phyloP scores from a whole-genome alignment of 1,284 basidiomycete genomes.

The Puccinia triticina region DNA sequence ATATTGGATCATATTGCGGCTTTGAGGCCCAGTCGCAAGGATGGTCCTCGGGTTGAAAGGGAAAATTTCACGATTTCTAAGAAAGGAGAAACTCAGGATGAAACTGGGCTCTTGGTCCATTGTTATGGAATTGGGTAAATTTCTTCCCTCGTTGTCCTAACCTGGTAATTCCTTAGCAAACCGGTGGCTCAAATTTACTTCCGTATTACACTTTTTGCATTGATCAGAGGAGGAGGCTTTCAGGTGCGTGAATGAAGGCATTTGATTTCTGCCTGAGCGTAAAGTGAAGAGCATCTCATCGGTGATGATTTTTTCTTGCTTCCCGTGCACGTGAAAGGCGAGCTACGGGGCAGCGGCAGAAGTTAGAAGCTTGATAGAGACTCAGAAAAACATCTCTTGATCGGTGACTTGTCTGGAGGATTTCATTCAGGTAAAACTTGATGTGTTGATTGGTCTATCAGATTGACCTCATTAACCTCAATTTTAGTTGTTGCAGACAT shows the following conservation, averaged over 20 bases:
- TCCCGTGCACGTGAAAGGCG: conserved; percentile 9
- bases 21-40: conserved; percentile 70
- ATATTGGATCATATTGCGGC: conserved; percentile 71
- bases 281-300: neutral
- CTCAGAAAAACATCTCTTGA: neutral
- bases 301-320: neutral
- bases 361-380: conserved; percentile 7
- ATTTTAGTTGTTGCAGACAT: neutral
- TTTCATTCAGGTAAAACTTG: neutral
- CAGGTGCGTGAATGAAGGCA: neutral
- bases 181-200: neutral
- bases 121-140: conserved; percentile 47
- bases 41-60: conserved; percentile 71
- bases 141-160: neutral
- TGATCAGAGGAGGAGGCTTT: conserved; percentile 24
- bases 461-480: too few species aligned
- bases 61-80: conserved; percentile 60
- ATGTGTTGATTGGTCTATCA: neutral
- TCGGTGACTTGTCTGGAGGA: neutral
- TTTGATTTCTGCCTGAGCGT: neutral
- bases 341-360: conserved; percentile 41
- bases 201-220: neutral
- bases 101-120: conserved; percentile 5
- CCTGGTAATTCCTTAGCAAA: neutral
- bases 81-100: neutral